Evolutionary conservation across 768 basidiomycete species (phyloP).

Genomic region (Mycena venus): DNA sequence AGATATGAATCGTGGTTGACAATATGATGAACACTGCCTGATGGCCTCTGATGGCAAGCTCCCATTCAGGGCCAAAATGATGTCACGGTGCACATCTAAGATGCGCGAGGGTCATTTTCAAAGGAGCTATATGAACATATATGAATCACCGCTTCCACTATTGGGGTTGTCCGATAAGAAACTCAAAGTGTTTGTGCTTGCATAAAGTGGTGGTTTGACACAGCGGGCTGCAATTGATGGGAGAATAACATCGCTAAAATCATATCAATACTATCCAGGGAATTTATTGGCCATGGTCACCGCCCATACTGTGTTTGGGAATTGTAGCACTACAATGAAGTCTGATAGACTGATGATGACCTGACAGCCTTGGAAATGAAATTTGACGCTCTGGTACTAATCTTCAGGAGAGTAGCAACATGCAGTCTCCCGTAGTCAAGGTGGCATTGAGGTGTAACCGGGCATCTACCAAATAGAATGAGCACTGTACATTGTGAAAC

Average conservation of each 20-base stretch:
- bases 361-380: no score
- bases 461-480: neutral
- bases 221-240: neutral
- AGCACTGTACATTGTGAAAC: neutral
- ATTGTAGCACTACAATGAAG: neutral
- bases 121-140: neutral
- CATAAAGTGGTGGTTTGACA: neutral
- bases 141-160: neutral
- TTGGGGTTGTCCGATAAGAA: neutral
- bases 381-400: no score
- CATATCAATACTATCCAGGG: neutral
- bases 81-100: neutral
- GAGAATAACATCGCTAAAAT: constrained; percentile 16
- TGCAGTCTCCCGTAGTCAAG: no score
- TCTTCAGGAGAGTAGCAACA: no score
- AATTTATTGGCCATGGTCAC: neutral
- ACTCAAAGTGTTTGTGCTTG: neutral
- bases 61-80: neutral
- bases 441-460: no score
- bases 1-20: neutral
- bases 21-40: neutral
- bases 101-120: neutral
- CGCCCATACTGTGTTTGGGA: neutral
- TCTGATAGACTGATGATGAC: no score
- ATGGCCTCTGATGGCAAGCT: neutral